phyloP scores from a whole-genome alignment of 2,329 filamentous ascomycete species.

The Tolypocladium album region DNA sequence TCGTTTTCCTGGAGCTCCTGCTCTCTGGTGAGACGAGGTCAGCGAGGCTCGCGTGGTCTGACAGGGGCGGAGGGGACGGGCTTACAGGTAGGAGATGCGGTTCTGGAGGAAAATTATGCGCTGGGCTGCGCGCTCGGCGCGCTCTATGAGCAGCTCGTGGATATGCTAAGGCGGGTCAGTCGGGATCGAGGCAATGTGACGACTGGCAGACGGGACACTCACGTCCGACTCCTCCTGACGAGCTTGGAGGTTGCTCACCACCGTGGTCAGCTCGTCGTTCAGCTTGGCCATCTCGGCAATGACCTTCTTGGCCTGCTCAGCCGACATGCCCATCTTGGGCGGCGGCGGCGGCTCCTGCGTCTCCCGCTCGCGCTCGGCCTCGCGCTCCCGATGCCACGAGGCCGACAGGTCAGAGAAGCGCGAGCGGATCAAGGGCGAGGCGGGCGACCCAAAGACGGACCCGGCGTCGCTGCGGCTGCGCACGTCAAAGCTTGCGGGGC shows the following conservation, averaged over 20 bases:
- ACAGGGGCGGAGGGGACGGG: conserved; percentile 2
- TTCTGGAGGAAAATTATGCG: conserved; percentile 50
- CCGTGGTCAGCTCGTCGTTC: conserved; percentile 35
- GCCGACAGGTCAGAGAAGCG: conserved; percentile 28
- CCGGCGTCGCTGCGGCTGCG: conserved; percentile 14
- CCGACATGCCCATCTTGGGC: conserved; percentile 19
- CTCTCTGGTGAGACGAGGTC: conserved; percentile 27
- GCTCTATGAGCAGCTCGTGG: conserved; percentile 46
- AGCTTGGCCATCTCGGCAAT: conserved; percentile 29
- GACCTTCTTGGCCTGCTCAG: conserved; percentile 24
- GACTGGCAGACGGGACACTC: conserved; percentile 10
- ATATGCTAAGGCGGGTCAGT: conserved; percentile 36
- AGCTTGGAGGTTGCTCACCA: conserved; percentile 39
- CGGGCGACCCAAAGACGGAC: conserved; percentile 22
- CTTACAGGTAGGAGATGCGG: conserved; percentile 46
- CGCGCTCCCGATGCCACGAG: conserved; percentile 18
- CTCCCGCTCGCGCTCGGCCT: conserved; percentile 14
- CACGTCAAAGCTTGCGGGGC: conserved; percentile 13
- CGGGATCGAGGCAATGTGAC: not conserved
- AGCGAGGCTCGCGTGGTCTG: not conserved
- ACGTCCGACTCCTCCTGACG: conserved; percentile 51
- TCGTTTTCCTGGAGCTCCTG: conserved; percentile 45
- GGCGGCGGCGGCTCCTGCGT: conserved; percentile 16
- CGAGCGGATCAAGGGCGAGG: conserved; percentile 24
- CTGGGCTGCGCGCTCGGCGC: conserved; percentile 45